phyloP scores from a whole-genome alignment of 352 stramenopile species.

The Phytophthora crassamura region DNA sequence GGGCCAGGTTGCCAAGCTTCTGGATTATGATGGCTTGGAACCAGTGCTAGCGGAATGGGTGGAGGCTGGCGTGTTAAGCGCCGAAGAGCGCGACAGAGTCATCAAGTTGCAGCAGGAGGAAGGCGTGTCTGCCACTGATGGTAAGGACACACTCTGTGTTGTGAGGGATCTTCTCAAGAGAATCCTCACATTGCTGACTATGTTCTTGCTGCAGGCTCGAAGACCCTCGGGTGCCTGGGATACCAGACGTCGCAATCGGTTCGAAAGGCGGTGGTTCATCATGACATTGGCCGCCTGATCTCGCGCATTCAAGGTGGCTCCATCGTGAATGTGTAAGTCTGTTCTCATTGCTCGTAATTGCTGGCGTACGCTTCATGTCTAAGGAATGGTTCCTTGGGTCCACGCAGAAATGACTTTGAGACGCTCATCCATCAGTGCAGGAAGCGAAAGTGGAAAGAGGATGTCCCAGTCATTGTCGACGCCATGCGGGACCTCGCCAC shows the following conservation, averaged over 20 bases:
- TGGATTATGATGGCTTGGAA: slow-evolving; percentile 36
- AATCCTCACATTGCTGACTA: neutral
- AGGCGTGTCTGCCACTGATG: slow-evolving; percentile 18
- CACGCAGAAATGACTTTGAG: slow-evolving; percentile 76
- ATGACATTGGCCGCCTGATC: slow-evolving; percentile 72
- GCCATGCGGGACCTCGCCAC: slow-evolving; percentile 59
- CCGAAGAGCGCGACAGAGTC: slow-evolving; percentile 40
- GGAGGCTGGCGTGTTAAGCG: slow-evolving; percentile 36
- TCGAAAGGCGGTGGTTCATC: slow-evolving; percentile 68
- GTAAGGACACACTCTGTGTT: neutral
- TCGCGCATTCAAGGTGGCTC: slow-evolving; percentile 50
- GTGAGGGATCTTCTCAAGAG: neutral
- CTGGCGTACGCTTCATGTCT: neutral
- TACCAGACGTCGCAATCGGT: slow-evolving; percentile 73
- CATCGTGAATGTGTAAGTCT: slow-evolving; percentile 66
- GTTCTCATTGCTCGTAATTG: neutral
- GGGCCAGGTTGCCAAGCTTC: slow-evolving; percentile 42
- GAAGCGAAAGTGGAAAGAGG: slow-evolving; percentile 85
- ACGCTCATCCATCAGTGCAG: slow-evolving; percentile 84
- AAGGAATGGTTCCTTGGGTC: slow-evolving; percentile 3
- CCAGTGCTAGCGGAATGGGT: slow-evolving; percentile 52
- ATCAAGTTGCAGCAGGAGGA: slow-evolving; percentile 24
- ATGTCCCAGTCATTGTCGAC: slow-evolving; percentile 63
- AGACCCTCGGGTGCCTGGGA: slow-evolving; percentile 63
- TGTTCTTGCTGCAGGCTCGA: slow-evolving; percentile 26